Evolutionary conservation across 164 flowering plant species (phyloP), one percentile per base, ranked within the genome.

Genomic region (Vitis vinifera): DNA sequence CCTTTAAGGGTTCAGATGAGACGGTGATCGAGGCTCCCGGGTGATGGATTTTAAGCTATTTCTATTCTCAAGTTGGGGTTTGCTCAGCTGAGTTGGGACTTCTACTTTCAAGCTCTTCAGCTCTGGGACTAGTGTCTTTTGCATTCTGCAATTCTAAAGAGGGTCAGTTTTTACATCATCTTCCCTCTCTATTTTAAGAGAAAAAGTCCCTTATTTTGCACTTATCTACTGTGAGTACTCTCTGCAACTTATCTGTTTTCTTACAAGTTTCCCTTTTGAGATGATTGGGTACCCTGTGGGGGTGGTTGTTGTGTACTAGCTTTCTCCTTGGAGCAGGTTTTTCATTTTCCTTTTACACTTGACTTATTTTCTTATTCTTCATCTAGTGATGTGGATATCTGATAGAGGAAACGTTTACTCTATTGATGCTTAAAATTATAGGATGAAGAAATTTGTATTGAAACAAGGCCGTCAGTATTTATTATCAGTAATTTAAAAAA

Each of bases 1-100:
- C 44, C 44, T 37, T 37, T 37, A 37, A 37, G 44, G 44, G 44
- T 12, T 9, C 62, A 59, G 31, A 23, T 11, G 14, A 59, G 62
- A 30, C 31, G 62, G 62, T 27, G 62, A 59, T 59, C 62, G 62
- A 59, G 31, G 37, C 29, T 59, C 44, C 12, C 12, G 44, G 62
- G 59, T 19, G 59, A 23, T 59, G 62, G 62, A 23, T 23, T 59
- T 57, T 57, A 8, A 2, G 3, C 15, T 37, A 16, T 59, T 59
- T 59, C 10, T 12, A 10, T 59, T 10, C 9, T 59, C 37, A 37
- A 37, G 14, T 9, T 27, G 7, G 15, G 62, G 37, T 19, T 57
- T 57, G 4, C 27, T 57, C 27, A 10, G 59, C 59, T n/a, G 59
- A 16, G 59, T 19, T 27, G 62, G 62, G 19, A 16, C 11, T 27